These are phyloP conservation scores for Orbilia javanica DNA, from an alignment of 2,329 filamentous ascomycete genomes.

Conservation along the genomic window DNA sequence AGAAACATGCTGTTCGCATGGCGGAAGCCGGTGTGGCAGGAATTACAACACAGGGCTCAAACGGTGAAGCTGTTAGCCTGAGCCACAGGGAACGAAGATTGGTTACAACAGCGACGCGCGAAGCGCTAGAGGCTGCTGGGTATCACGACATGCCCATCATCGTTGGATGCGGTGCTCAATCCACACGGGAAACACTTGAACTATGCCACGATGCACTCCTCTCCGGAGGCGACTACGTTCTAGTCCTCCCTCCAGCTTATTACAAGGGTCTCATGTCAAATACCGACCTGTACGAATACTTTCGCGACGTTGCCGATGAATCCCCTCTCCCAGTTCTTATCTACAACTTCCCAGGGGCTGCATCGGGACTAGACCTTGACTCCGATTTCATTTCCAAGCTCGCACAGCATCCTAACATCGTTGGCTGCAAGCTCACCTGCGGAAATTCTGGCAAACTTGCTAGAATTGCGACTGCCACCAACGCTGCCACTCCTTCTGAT, in stretches of 20 bases:
- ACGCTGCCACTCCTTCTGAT: constrained; percentile 75
- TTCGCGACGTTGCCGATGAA: constrained; percentile 78
- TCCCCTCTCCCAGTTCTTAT: constrained; percentile 83
- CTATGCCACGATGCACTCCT: constrained; percentile 75
- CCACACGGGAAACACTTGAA: constrained; percentile 82
- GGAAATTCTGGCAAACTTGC: constrained; percentile 91
- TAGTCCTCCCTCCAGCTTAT: constrained; percentile 85
- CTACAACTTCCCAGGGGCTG: constrained; percentile 92
- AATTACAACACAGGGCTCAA: constrained; percentile 88
- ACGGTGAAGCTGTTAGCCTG: constrained; percentile 89
- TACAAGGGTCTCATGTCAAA: constrained; percentile 83
- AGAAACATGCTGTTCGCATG: constrained; percentile 82
- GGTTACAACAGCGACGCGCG: constrained; percentile 81
- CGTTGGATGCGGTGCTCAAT: constrained; percentile 83
- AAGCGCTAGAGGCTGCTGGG: constrained; percentile 84
- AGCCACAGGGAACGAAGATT: constrained; percentile 80
- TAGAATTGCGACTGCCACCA: constrained; percentile 78
- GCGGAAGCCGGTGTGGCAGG: constrained; percentile 82
- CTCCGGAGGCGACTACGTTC: constrained; percentile 82
- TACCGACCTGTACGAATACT: constrained; percentile 79
- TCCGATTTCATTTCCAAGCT: constrained; percentile 86
- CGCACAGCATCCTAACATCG: constrained; percentile 82
- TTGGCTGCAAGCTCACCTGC: constrained; percentile 92
- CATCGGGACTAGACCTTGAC: constrained; percentile 89
- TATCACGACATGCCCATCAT: constrained; percentile 83